Conservation (phyloP, 1,284 basidiomycete genomes). For the Fistulinella cinereoalba region DNA sequence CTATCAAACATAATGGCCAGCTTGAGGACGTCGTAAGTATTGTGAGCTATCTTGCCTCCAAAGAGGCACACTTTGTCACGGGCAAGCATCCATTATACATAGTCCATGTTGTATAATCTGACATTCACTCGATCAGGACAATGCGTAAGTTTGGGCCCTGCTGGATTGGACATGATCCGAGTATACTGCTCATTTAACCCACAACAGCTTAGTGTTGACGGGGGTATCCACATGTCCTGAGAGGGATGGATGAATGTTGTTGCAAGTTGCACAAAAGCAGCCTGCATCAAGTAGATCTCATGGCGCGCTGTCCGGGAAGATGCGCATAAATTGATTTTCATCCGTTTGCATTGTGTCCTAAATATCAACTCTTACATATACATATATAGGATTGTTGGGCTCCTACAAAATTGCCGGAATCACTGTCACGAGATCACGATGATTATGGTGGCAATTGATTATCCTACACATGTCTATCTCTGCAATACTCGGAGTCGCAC, state of each 20-base stretch:
- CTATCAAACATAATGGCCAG: conserved; percentile 13
- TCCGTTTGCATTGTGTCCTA: no score
- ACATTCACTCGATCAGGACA: conserved; percentile 10
- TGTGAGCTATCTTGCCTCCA: conserved; percentile 27
- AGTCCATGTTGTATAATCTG: background rate
- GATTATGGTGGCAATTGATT: no score
- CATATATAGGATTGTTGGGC: no score
- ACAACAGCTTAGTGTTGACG: conserved; percentile 19
- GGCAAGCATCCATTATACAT: conserved; percentile 12
- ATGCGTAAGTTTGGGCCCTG: conserved; percentile 26
- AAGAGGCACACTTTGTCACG: conserved; percentile 27
- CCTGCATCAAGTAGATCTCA: no score
- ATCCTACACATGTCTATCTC: no score
- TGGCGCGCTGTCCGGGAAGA: no score
- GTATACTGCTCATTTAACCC: conserved; percentile 1
- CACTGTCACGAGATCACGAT: no score
- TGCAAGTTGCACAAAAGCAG: no score
- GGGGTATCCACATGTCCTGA: conserved; percentile 17
- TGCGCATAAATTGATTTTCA: no score
- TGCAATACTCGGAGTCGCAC: conserved; percentile 25
- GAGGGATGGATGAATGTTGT: no score
- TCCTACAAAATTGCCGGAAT: no score
- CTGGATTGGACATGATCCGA: background rate
- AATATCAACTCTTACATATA: no score
- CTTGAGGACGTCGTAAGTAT: conserved; percentile 26